Conservation (phyloP, 352 stramenopile species). For the Pseudoperonospora humuli region DNA sequence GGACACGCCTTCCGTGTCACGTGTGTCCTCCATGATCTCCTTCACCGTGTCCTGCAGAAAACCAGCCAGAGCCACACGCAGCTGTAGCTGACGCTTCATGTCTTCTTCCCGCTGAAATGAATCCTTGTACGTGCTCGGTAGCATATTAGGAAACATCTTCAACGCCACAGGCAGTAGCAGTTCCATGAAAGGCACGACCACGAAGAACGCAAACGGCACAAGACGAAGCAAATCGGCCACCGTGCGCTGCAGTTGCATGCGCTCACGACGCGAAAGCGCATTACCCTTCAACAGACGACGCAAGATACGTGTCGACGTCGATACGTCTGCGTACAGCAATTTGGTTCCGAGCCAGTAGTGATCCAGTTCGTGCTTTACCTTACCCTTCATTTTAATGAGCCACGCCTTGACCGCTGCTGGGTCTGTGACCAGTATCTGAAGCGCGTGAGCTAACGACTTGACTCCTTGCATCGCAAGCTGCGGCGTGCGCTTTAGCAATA, state of each 20-base stretch:
- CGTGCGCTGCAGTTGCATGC: conserved; percentile 95
- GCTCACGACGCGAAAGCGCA: conserved; percentile 91
- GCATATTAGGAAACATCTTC: conserved; percentile 98
- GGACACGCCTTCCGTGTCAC: conserved; percentile 68
- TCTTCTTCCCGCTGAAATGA: conserved; percentile 96
- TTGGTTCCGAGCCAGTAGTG: conserved; percentile 97
- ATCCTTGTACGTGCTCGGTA: conserved; percentile 96
- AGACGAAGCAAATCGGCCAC: conserved; percentile 95
- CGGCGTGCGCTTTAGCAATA: conserved; percentile 61
- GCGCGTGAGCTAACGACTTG: conserved; percentile 46
- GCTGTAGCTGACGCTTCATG: conserved; percentile 96
- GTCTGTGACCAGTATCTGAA: conserved; percentile 58
- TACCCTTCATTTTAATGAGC: conserved; percentile 61
- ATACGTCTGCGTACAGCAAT: conserved; percentile 93
- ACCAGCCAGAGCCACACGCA: conserved; percentile 92
- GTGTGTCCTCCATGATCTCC: conserved; percentile 78
- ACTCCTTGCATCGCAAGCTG: conserved; percentile 46
- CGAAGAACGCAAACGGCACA: conserved; percentile 96
- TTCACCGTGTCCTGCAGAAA: conserved; percentile 97
- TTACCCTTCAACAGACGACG: conserved; percentile 88
- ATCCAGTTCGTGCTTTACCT: conserved; percentile 87
- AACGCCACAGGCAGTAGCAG: conserved; percentile 95
- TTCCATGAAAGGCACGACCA: conserved; percentile 98
- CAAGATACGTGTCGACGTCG: conserved; percentile 91
- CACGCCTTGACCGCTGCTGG: conserved; percentile 55